Conservation (phyloP, 371 early-diverging fungal genomes). For the Cokeromyces recurvatus region DNA sequence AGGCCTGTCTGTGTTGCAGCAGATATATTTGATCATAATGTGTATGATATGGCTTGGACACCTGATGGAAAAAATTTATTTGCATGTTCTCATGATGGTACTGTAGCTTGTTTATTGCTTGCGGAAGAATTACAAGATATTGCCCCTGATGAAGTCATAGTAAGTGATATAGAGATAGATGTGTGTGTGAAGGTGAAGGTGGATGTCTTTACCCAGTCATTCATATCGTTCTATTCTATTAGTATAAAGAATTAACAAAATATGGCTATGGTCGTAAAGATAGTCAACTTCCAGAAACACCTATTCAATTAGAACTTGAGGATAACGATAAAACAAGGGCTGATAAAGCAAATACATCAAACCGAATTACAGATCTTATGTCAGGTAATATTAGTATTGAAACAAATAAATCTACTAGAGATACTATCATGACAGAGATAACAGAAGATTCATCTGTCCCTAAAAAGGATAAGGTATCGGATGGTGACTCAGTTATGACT, state of each 20-base stretch:
- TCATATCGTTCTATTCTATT: too few relatives aligned
- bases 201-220: too few relatives aligned
- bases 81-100: conserved; percentile 93
- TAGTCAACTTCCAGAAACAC: conserved; percentile 56
- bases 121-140: conserved; percentile 65
- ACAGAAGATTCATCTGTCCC: too few relatives aligned
- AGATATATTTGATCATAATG: conserved; percentile 76
- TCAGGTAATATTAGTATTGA: conserved; percentile 15
- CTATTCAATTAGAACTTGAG: conserved; percentile 65
- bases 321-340: conserved; percentile 48
- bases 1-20: conserved; percentile 73
- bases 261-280: conserved; percentile 68
- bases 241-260: conserved; percentile 54
- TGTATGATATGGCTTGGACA: conserved; percentile 88
- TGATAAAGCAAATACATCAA: conserved; percentile 32
- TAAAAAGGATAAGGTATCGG: too few relatives aligned
- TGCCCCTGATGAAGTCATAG: conserved; percentile 54
- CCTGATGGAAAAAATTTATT: conserved; percentile 75
- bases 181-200: background rate
- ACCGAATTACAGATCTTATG: conserved; percentile 48
- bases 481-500: too few relatives aligned
- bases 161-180: conserved; percentile 27
- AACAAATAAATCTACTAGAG: background rate
- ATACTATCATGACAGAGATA: too few relatives aligned
- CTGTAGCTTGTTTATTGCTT: conserved; percentile 73